Base-by-base conservation (phyloP, 768 basidiomycete genomes). In the Mycena filopes region DNA sequence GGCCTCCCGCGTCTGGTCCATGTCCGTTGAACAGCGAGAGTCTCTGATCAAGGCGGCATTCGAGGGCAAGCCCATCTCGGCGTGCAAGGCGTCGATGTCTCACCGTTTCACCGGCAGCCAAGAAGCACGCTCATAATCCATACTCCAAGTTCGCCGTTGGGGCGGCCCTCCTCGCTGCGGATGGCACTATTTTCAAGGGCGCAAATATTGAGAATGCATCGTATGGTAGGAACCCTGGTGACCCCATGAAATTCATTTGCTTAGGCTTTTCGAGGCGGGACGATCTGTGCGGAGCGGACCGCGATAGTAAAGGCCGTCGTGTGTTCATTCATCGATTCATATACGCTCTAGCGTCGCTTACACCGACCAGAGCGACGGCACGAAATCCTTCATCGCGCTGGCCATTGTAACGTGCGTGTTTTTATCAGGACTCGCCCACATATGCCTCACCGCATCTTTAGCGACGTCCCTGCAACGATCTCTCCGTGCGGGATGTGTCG, bases 81-180 rank as follows among this genome's bases (percentile, higher is more conserved):
- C 21, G 13, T 9, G 18, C n/a, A 4, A 28, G 40, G 36, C 25
- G 38, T 40, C 36, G 1, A 38, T 38, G 31, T n/a, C 46, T 49
- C 18, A 55, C 29, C 33, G 36, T 15, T 36, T 42, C 8, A 48
- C 16, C 5, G 42, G 96, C 73, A 93, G 92, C 89, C 15, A 92
- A 88, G 75, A 80, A 90, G 65, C 81, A 85, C 33, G 84, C 92
- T 0, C 96, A 98, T 76, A 86, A 80, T 29, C 94, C 89, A 0
- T 99, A 98, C 78, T 96, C 95, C 31, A 91, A 95, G 38, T 98
- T 99, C 74, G 88, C 91, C 10, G 98, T 99, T 16, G 97, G 97
- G 0, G 97, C 96, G 0, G 94, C 96, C 2, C 77, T 98, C 13
- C 78, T 98, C 20, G 80, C 89, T 2, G 73, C 84, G 0, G 86